A percentile compares a stretch with the other conserved stretches of the same genome.
These are phyloP conservation scores for Penicillium griseofulvum DNA, from an alignment of 2,329 filamentous ascomycete species.

Conservation along the genomic window DNA sequence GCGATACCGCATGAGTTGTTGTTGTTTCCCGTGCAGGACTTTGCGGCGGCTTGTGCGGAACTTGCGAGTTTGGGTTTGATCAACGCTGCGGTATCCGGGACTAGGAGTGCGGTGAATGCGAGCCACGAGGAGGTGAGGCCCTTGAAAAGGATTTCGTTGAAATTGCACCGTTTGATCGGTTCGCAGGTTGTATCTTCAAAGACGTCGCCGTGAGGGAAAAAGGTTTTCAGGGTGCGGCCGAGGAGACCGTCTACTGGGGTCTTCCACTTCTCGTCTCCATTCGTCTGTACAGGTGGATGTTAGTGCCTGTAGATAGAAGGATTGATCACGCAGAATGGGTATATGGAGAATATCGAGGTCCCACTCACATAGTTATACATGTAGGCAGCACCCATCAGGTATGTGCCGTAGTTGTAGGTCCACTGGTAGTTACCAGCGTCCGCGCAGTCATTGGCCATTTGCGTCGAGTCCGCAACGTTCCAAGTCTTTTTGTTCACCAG, in stretches of 20 bases:
- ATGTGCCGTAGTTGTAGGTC: constrained; percentile 64
- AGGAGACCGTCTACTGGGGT: constrained; percentile 56
- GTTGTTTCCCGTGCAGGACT: constrained; percentile 59
- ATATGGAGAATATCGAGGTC: too few relatives aligned
- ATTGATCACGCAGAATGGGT: too few relatives aligned
- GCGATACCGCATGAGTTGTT: constrained; percentile 64
- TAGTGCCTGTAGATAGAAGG: not conserved
- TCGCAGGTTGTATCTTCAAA: constrained; percentile 63
- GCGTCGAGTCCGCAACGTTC: constrained; percentile 63
- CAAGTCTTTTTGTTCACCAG: constrained; percentile 61
- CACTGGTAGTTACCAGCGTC: constrained; percentile 62
- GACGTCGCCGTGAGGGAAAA: constrained; percentile 47
- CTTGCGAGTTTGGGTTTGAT: constrained; percentile 59
- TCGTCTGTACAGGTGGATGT: constrained; percentile 36
- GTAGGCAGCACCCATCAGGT: constrained; percentile 60
- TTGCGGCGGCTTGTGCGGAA: constrained; percentile 60
- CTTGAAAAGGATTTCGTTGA: constrained; percentile 59
- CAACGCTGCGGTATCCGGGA: constrained; percentile 54
- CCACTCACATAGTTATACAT: constrained; percentile 63
- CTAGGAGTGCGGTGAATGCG: constrained; percentile 59
- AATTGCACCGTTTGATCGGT: constrained; percentile 57
- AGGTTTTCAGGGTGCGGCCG: constrained; percentile 45
- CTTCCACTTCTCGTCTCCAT: constrained; percentile 56
- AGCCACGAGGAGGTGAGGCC: constrained; percentile 68
- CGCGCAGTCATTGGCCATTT: constrained; percentile 55